Conservation (phyloP, 305 asterid species). For the Solanum hybrid region DNA sequence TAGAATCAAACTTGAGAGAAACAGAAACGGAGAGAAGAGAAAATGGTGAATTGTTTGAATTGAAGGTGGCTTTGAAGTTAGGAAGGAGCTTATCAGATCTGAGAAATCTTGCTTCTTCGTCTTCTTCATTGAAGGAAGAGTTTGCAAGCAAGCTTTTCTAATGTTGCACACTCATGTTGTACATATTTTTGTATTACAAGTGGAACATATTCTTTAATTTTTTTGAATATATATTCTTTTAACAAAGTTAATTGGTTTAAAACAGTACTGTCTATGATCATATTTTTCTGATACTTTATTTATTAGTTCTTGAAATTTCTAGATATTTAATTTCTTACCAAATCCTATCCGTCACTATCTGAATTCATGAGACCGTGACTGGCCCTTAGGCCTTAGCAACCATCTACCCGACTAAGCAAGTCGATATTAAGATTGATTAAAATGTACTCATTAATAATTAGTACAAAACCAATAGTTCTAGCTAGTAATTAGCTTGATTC, state of each 20-base stretch:
- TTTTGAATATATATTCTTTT: not conserved
- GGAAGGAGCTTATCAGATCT: slow-evolving; percentile 63
- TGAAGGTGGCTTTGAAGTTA: slow-evolving; percentile 47
- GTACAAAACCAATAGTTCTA: not conserved
- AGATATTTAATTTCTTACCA: not conserved
- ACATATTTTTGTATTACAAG: not conserved
- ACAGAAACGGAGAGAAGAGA: slow-evolving; percentile 37
- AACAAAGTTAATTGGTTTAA: not conserved
- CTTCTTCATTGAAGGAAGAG: not conserved
- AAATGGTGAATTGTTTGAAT: slow-evolving; percentile 51
- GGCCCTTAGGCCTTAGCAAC: not conserved
- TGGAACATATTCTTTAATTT: not conserved
- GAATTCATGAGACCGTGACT: not conserved
- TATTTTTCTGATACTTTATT: not conserved
- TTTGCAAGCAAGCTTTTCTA: slow-evolving; percentile 29
- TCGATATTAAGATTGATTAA: not conserved
- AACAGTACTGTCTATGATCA: not conserved
- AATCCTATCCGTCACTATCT: not conserved
- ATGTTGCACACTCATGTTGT: not conserved
- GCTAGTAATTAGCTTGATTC: not conserved
- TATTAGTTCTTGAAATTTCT: not conserved
- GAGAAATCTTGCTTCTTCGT: slow-evolving; percentile 31
- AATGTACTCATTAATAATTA: not conserved
- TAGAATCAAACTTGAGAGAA: slow-evolving; percentile 38
- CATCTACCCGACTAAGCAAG: not conserved